These are phyloP conservation scores for Citrus mangshanensis DNA, from an alignment of 345 rosid genomes.

Conservation along the genomic window DNA sequence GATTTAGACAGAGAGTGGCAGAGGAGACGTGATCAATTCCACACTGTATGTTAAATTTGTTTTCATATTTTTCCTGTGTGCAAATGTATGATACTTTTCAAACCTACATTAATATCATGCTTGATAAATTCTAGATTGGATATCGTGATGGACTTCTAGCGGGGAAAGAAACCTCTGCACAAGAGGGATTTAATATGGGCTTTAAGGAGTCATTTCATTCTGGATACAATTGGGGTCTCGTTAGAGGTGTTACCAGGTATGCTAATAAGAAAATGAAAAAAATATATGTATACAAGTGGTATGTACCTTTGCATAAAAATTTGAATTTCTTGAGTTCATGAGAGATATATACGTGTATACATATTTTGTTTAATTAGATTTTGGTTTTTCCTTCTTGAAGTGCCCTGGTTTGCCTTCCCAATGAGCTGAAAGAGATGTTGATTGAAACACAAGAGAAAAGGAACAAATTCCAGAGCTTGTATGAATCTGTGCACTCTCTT, in stretches of 20 bases:
- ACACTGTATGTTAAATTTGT: conserved; percentile 30
- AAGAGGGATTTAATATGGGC: conserved; percentile 77
- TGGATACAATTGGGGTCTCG: conserved; percentile 74
- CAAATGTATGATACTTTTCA: neutral
- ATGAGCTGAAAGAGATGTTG: conserved; percentile 48
- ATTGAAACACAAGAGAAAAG: conserved; percentile 43
- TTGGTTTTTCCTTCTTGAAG: conserved; percentile 27
- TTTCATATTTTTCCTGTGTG: neutral
- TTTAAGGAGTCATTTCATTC: conserved; percentile 55
- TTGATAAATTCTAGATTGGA: conserved; percentile 45
- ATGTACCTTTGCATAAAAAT: neutral
- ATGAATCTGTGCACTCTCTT: conserved; percentile 40
- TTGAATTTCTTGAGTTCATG: neutral
- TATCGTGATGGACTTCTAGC: conserved; percentile 80
- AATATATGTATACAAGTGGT: neutral
- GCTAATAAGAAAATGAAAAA: conserved; percentile 1
- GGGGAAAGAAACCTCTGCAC: conserved; percentile 72
- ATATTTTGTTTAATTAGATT: neutral
- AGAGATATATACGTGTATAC: neutral
- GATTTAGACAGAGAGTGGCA: conserved; percentile 46
- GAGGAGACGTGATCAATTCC: conserved; percentile 41
- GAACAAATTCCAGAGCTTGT: conserved; percentile 35
- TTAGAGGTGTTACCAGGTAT: conserved; percentile 81
- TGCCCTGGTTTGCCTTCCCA: conserved; percentile 59
- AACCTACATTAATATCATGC: neutral